A percentile compares a stretch with the other conserved stretches of the same genome.
phyloP scores from a whole-genome alignment of 495 filamentous ascomycete genomes.

The Aspergillus bridgeri region DNA sequence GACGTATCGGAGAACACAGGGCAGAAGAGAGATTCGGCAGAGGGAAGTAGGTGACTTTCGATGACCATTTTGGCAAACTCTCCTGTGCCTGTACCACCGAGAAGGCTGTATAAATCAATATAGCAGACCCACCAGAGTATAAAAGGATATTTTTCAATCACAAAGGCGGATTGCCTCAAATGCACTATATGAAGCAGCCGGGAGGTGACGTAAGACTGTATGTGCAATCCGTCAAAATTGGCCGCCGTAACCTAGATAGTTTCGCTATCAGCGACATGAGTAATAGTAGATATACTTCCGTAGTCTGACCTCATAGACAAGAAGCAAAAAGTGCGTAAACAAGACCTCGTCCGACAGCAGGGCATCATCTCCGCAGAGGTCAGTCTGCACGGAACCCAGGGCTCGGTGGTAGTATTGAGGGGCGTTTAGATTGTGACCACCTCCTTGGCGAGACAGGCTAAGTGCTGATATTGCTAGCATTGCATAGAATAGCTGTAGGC shows the following conservation, averaged over 20 bases:
- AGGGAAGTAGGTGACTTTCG: conserved; percentile 48
- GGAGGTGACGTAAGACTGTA: conserved; percentile 55
- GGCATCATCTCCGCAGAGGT: conserved; percentile 43
- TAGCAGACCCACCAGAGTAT: conserved; percentile 55
- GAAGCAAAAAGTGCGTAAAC: conserved; percentile 57
- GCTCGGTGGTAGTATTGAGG: conserved; percentile 56
- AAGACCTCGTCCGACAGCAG: conserved; percentile 56
- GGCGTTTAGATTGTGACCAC: conserved; percentile 43
- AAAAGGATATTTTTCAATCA: conserved; percentile 47
- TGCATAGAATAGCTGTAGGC: conserved; percentile 53
- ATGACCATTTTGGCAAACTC: conserved; percentile 48
- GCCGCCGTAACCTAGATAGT: conserved; percentile 44
- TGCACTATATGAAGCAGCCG: conserved; percentile 51
- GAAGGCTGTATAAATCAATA: conserved; percentile 55
- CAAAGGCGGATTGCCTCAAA: conserved; percentile 42
- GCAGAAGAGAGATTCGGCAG: conserved; percentile 32
- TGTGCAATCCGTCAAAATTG: conserved; percentile 42
- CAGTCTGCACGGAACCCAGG: conserved; percentile 46
- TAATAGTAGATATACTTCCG: too few species aligned
- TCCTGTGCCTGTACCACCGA: conserved; percentile 51
- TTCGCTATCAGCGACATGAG: too few species aligned
- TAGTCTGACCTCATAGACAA: conserved; percentile 53
- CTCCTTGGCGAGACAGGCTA: conserved; percentile 48
- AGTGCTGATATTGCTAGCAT: conserved; percentile 59
- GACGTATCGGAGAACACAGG: conserved; percentile 24